Evolutionary conservation across 495 filamentous ascomycete genomes (phyloP), one percentile per base, ranked within the genome.

Genomic region (Penicillium psychrofluorescens): DNA sequence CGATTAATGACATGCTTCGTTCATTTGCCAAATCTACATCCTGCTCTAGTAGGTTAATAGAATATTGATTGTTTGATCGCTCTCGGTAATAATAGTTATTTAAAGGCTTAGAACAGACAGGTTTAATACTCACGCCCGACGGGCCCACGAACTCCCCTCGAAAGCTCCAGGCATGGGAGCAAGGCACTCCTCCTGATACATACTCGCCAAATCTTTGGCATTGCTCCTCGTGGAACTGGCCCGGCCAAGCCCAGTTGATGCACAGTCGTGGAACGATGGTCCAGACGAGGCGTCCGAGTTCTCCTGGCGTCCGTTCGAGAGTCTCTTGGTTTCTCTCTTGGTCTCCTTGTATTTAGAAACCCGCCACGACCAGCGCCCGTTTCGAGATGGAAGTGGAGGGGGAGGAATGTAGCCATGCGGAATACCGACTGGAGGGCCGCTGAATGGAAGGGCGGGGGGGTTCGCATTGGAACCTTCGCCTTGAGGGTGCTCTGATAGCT

Each of bases 1-100:
- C 47, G 65, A 73, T 45, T 63, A 64, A 58, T 56, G 57, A 58
- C 47, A 50, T 49, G 30, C 9, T 47, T 22, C 22, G 22, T 22
- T 22, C 22, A 22, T 22, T 22, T 4, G 22, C 22, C 22, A 22
- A 0, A 22, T 0, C 22, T 22, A 22, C 22, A 22, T 22, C 22
- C 22, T 2, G 22, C 22, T 22, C 22, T 22, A 22, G 6, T 22
- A 22, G 22, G 22, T 6, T 22, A 22, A 22, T 22, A 22, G 22
- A 22, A 22, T 22, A 22, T 22, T 22, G 22, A 22, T 22, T 22
- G 4, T 22, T 4, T 22, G 22, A 22, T 22, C 6, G 22, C 22
- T 22, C 22, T 22, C 22, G 22, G 22, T 22, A 22, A 22, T 22
- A 22, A 22, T 22, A 22, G 4, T 22, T 22, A 3, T 2, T 22